Percentiles rank a stretch among this genome's conserved stretches.
These are phyloP conservation scores for Decorospora gaudefroyi DNA, from an alignment of 2,329 filamentous ascomycete species.

Conservation along the genomic window DNA sequence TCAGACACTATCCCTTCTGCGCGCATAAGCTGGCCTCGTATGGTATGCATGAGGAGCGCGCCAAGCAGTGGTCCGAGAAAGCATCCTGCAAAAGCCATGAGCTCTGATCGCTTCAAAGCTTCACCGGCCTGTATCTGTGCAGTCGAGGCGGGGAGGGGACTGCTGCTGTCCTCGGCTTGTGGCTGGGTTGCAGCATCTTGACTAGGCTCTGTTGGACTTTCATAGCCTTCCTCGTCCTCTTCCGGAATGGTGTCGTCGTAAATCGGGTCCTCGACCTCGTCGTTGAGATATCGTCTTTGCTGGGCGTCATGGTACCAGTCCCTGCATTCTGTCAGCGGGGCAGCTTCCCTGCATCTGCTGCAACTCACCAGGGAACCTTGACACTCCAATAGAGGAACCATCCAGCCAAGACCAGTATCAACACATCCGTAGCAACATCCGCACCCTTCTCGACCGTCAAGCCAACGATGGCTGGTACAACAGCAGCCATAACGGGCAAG, in stretches of 20 bases:
- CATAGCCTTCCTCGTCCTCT: conserved; percentile 34
- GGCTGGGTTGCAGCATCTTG: conserved; percentile 17
- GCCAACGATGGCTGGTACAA: conserved; percentile 84
- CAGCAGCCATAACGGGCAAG: conserved; percentile 78
- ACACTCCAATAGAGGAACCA: conserved; percentile 94
- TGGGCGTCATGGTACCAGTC: conserved; percentile 60
- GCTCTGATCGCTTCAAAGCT: conserved; percentile 76
- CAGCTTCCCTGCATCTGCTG: not conserved
- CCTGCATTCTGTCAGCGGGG: conserved; percentile 37
- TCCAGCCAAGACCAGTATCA: conserved; percentile 76
- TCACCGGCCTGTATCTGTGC: conserved; percentile 52
- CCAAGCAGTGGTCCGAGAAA: conserved; percentile 77
- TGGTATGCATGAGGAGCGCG: conserved; percentile 81
- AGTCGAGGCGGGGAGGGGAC: conserved; percentile 8
- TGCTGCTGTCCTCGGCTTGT: conserved; percentile 5
- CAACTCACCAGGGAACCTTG: conserved; percentile 76
- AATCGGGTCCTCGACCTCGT: conserved; percentile 24
- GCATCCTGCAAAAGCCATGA: conserved; percentile 74
- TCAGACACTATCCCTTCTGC: conserved; percentile 88
- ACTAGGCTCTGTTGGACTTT: conserved; percentile 15
- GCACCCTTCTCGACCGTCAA: conserved; percentile 84
- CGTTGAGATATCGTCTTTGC: conserved; percentile 38
- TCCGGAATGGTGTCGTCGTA: conserved; percentile 36
- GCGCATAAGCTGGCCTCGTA: conserved; percentile 79
- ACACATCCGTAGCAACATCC: conserved; percentile 80